Conservation (phyloP, 768 basidiomycete genomes). For the Mycena capillaripes region DNA sequence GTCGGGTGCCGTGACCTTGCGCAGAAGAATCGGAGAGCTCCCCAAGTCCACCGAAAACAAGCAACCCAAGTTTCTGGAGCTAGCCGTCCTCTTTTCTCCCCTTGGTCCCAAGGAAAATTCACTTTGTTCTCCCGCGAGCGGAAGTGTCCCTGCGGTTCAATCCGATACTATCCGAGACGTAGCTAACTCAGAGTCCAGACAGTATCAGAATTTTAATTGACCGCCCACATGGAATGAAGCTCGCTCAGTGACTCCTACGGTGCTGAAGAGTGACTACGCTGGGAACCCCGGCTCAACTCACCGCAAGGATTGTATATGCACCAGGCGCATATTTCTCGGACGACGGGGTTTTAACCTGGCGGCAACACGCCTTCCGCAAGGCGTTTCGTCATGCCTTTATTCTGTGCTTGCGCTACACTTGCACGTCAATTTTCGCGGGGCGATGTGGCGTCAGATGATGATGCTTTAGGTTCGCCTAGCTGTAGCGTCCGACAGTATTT, state of each 20-base stretch:
- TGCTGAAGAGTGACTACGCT: not conserved
- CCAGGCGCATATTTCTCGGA: not conserved
- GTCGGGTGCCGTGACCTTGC: no score
- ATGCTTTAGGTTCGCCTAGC: no score
- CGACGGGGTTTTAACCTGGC: not conserved
- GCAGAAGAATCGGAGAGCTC: no score
- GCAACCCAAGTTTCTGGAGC: no score
- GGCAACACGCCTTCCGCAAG: not conserved
- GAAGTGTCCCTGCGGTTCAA: not conserved
- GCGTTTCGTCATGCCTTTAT: not conserved
- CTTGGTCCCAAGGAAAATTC: no score
- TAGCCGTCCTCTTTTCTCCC: no score
- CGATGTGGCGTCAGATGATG: no score
- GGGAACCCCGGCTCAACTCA: not conserved
- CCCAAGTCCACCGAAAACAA: no score
- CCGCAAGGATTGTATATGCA: not conserved
- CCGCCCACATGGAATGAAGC: not conserved
- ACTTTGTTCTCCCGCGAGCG: no score
- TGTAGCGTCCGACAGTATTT: not conserved
- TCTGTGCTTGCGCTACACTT: not conserved
- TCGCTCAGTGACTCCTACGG: not conserved
- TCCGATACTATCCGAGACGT: not conserved
- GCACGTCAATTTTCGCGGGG: not conserved
- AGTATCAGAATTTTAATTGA: not conserved
- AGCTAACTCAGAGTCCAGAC: not conserved